Conservation (phyloP, 768 basidiomycete species). For the Hericium alpestre region DNA sequence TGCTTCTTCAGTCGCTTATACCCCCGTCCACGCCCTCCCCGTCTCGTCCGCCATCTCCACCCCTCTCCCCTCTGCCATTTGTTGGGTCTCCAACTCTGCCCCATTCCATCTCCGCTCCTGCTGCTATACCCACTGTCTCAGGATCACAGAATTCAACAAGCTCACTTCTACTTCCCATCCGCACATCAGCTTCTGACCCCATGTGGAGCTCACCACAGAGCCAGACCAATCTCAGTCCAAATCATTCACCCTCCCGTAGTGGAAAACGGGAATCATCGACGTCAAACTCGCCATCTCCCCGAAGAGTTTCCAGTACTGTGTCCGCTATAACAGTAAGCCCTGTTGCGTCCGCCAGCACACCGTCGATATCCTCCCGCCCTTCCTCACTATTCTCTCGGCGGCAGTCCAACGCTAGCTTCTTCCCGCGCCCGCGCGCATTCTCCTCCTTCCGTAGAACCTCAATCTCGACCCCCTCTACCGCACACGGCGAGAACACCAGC, state of each 20-base stretch:
- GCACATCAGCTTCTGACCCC: conserved; percentile 19
- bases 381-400: conserved; percentile 11
- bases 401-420: conserved; percentile 7
- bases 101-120: conserved; percentile 33
- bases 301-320: conserved; percentile 2
- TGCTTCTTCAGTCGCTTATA: conserved; percentile 47
- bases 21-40: conserved; percentile 26
- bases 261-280: neutral
- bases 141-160: no score
- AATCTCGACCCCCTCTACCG: conserved; percentile 24
- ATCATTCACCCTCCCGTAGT: conserved; percentile 1
- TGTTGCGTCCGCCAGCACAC: conserved; percentile 5
- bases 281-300: conserved; percentile 9
- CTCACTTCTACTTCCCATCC: conserved; percentile 5
- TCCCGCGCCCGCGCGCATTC: conserved; percentile 15
- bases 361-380: conserved; percentile 5
- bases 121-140: conserved; percentile 23
- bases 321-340: conserved; percentile 6
- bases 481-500: conserved; percentile 23
- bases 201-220: conserved; percentile 8
- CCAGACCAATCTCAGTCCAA: neutral
- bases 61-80: conserved; percentile 15
- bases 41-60: conserved; percentile 17
- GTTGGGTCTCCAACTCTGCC: conserved; percentile 16
- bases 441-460: conserved; percentile 36